A percentile compares a stretch with the other conserved stretches of the same genome.
Conservation (phyloP, 2,329 filamentous ascomycete genomes). For the Cladosporium sp. region DNA sequence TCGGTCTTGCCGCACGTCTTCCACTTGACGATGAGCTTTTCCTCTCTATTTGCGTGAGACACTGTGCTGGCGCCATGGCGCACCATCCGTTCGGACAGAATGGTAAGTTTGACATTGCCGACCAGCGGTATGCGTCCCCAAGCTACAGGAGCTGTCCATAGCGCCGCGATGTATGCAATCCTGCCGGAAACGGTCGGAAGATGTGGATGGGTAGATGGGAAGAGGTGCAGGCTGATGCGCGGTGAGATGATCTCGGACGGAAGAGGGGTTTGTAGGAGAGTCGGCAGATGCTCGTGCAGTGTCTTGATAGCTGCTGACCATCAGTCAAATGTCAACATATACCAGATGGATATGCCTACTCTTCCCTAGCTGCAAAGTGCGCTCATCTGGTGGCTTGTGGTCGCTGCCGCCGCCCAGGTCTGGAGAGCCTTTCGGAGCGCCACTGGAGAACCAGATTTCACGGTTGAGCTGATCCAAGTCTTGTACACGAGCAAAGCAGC, state of each 20-base stretch:
- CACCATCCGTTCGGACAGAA: constrained; percentile 85
- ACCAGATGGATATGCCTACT: constrained; percentile 42
- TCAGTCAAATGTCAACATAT: neutral
- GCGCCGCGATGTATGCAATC: constrained; percentile 83
- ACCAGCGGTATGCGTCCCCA: constrained; percentile 92
- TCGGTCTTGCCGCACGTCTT: constrained; percentile 60
- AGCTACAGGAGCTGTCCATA: constrained; percentile 93
- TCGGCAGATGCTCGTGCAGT: constrained; percentile 60
- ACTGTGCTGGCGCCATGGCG: constrained; percentile 45
- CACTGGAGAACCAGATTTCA: constrained; percentile 43
- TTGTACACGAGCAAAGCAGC: constrained; percentile 30
- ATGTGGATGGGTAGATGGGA: constrained; percentile 74
- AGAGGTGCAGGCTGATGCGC: constrained; percentile 58
- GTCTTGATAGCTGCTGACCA: constrained; percentile 49
- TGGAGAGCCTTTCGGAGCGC: constrained; percentile 27
- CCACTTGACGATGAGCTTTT: constrained; percentile 91
- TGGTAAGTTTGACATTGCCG: constrained; percentile 82
- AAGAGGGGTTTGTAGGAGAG: constrained; percentile 56
- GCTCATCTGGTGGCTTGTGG: constrained; percentile 51
- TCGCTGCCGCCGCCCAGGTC: constrained; percentile 18
- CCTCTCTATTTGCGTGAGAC: constrained; percentile 41
- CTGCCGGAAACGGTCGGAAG: constrained; percentile 89
- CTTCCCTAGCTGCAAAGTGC: constrained; percentile 58
- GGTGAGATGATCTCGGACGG: constrained; percentile 61
- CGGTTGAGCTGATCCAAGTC: constrained; percentile 27